Evolutionary conservation across 345 rosid species (phyloP).

Genomic region (Boechera divaricarpa): DNA sequence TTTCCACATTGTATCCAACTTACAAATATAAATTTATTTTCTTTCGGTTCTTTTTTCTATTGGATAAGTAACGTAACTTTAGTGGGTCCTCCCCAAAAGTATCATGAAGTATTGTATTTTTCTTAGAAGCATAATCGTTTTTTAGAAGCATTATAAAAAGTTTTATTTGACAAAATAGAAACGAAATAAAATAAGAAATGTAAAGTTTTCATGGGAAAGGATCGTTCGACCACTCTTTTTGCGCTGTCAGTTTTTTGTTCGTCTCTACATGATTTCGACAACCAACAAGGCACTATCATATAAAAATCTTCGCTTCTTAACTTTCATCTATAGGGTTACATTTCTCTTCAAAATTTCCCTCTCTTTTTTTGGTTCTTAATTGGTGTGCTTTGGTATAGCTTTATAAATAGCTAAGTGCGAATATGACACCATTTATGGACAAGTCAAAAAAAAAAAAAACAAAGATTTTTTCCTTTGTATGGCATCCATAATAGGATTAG

Average conservation of each 20-base stretch:
- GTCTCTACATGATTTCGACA: conserved; percentile 44
- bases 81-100: conserved; percentile 22
- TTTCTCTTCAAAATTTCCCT: background rate
- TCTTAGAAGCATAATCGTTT: background rate
- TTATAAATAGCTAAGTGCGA: background rate
- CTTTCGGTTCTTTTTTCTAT: conserved; percentile 22
- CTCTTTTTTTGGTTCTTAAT: background rate
- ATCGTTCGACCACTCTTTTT: conserved; percentile 45
- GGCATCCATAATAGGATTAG: background rate
- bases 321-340: conserved; percentile 1
- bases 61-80: conserved; percentile 30
- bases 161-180: background rate
- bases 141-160: conserved; percentile 15
- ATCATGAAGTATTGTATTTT: conserved; percentile 3
- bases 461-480: background rate
- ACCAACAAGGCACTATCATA: conserved; percentile 37
- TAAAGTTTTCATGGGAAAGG: conserved; percentile 34
- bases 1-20: conserved; percentile 40
- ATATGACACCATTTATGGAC: background rate
- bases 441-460: background rate
- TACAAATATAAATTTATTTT: background rate
- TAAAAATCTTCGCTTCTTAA: conserved; percentile 35
- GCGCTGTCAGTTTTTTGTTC: conserved; percentile 43
- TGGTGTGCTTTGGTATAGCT: background rate
- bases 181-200: background rate